phyloP scores from a whole-genome alignment of 495 filamentous ascomycete genomes.

The Tuber melanosporum region DNA sequence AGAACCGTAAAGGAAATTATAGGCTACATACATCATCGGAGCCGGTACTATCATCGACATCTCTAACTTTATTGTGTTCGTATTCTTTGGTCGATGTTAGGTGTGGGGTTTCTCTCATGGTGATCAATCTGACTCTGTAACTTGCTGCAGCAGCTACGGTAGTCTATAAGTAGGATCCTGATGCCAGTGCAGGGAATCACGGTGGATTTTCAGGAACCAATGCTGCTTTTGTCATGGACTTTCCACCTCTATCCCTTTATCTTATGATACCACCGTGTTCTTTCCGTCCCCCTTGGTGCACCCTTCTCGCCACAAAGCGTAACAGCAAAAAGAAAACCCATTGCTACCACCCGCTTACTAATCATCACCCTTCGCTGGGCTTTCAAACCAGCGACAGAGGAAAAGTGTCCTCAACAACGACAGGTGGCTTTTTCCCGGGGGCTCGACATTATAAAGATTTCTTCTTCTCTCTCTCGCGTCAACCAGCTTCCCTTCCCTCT shows the following conservation, averaged over 20 bases:
- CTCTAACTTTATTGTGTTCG: background rate
- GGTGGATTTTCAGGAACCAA: background rate
- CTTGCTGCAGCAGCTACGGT: background rate
- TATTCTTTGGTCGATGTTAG: background rate
- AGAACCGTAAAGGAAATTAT: background rate
- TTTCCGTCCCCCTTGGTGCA: constrained; percentile 34
- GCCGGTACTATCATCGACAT: background rate
- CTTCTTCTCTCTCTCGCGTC: constrained; percentile 21
- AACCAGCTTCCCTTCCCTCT: constrained; percentile 17
- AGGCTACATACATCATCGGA: background rate
- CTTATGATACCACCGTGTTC: constrained; percentile 38
- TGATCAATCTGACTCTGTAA: background rate
- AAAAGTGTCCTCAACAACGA: constrained; percentile 40
- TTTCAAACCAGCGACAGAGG: constrained; percentile 23
- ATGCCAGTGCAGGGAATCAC: background rate
- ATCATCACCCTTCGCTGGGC: constrained; percentile 8
- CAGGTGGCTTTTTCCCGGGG: constrained; percentile 36
- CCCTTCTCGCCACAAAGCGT: constrained; percentile 10
- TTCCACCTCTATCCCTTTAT: background rate
- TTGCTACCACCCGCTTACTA: constrained; percentile 16
- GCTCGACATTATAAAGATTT: constrained; percentile 32
- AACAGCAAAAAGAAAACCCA: background rate
- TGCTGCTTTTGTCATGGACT: background rate
- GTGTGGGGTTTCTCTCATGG: background rate
- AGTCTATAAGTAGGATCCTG: background rate